A percentile compares a stretch with the other conserved stretches of the same genome.
Conservation (phyloP, 2,329 filamentous ascomycete genomes). For the Arthrocladium fulminans region DNA sequence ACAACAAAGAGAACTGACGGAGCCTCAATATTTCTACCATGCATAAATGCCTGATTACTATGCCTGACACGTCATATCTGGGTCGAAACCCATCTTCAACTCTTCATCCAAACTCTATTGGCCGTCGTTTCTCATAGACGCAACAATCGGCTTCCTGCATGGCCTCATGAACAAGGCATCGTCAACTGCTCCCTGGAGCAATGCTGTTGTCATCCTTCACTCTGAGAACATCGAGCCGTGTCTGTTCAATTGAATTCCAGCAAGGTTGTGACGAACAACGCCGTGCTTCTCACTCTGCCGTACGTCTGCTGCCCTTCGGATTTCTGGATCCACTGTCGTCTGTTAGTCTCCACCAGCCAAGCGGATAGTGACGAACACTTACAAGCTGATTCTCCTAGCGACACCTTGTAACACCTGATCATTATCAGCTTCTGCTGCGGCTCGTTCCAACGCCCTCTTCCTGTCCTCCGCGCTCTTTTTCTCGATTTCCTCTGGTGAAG, state of each 20-base stretch:
- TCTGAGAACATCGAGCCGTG: neutral
- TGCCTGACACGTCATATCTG: neutral
- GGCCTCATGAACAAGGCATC: neutral
- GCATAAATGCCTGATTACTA: neutral
- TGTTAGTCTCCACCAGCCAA: constrained; percentile 13
- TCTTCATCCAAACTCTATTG: neutral
- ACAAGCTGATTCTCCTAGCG: constrained; percentile 93
- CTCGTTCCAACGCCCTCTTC: constrained; percentile 68
- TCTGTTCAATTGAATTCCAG: too few relatives aligned
- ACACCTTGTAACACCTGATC: constrained; percentile 79
- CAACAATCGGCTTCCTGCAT: neutral
- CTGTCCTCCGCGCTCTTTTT: constrained; percentile 74
- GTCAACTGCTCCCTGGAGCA: neutral
- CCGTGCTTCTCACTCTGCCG: constrained; percentile 4
- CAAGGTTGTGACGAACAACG: neutral
- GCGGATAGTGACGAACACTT: constrained; percentile 38
- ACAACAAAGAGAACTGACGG: too few relatives aligned
- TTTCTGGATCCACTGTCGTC: constrained; percentile 17
- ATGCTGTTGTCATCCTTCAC: neutral
- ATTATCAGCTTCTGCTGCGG: constrained; percentile 80
- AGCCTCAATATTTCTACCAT: too few relatives aligned
- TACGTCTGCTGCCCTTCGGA: constrained; percentile 17
- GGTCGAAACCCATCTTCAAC: neutral
- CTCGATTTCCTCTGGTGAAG: constrained; percentile 82
- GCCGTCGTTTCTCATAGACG: neutral